Conservation (phyloP, 2,329 filamentous ascomycete species). For the Claviceps maximensis region DNA sequence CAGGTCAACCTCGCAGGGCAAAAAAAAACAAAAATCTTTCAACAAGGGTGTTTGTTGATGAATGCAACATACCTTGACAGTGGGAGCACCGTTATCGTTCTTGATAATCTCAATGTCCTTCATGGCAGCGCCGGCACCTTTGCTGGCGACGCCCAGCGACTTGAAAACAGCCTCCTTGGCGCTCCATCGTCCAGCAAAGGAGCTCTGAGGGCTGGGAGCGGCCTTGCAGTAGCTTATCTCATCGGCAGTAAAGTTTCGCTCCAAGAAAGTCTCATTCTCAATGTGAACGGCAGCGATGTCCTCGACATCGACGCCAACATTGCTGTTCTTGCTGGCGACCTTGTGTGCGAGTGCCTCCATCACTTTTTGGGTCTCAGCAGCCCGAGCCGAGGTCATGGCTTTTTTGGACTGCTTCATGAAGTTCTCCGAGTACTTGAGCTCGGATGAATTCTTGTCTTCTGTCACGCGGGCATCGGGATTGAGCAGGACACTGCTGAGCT, state of each 20-base stretch:
- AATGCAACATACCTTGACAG: slow-evolving; percentile 68
- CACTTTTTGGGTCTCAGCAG: slow-evolving; percentile 56
- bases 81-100: slow-evolving; percentile 69
- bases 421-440: slow-evolving; percentile 58
- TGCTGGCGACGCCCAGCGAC: slow-evolving; percentile 73
- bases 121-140: slow-evolving; percentile 77
- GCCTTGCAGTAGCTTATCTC: slow-evolving; percentile 82
- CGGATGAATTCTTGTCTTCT: slow-evolving; percentile 73
- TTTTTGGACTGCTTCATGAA: slow-evolving; percentile 55
- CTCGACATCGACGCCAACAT: slow-evolving; percentile 90
- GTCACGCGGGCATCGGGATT: slow-evolving; percentile 84
- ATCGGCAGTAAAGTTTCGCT: slow-evolving; percentile 79
- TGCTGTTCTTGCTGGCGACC: slow-evolving; percentile 46
- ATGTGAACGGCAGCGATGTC: slow-evolving; percentile 79
- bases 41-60: no score
- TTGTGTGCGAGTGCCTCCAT: slow-evolving; percentile 63
- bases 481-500: slow-evolving; percentile 78
- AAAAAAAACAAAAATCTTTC: not conserved
- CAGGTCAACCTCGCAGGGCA: not conserved
- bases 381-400: slow-evolving; percentile 31
- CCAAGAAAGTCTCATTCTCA: slow-evolving; percentile 83
- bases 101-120: slow-evolving; percentile 89
- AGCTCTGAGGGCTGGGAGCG: slow-evolving; percentile 68
- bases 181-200: slow-evolving; percentile 90
- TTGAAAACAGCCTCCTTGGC: slow-evolving; percentile 99